These are phyloP conservation scores for Selenicereus undatus DNA, from an alignment of 148 eudicot genomes.

Conservation along the genomic window DNA sequence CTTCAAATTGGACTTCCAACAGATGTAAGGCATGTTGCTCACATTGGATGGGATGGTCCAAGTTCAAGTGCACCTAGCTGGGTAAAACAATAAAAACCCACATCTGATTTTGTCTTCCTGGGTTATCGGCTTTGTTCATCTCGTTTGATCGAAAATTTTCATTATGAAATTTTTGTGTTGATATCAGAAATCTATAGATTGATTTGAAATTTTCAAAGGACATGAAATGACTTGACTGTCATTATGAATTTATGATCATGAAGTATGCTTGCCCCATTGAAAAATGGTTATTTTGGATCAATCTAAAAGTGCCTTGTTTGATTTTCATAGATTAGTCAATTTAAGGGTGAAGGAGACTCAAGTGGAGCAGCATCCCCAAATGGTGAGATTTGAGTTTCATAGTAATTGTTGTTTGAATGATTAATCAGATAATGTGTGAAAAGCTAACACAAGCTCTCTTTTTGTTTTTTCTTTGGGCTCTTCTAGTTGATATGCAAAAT, in stretches of 20 bases:
- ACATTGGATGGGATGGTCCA: slow-evolving; percentile 58
- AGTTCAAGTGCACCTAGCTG: slow-evolving; percentile 46
- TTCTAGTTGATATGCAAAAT: slow-evolving; percentile 13
- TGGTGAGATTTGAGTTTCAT: neutral
- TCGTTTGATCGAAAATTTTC: neutral
- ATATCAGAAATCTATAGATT: no score
- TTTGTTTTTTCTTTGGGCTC: neutral
- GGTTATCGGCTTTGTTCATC: neutral
- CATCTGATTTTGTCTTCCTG: neutral
- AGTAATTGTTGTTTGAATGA: neutral
- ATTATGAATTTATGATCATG: neutral
- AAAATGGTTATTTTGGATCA: neutral
- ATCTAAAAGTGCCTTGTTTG: neutral
- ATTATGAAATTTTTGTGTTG: neutral
- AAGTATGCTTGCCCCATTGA: neutral
- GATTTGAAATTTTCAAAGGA: neutral
- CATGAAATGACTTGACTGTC: neutral
- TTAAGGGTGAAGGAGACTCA: slow-evolving; percentile 16
- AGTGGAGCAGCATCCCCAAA: slow-evolving; percentile 16
- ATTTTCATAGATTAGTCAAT: slow-evolving; percentile 30
- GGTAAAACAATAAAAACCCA: slow-evolving; percentile 24
- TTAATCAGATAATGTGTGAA: neutral
- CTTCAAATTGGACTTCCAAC: slow-evolving; percentile 46
- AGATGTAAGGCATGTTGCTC: slow-evolving; percentile 59
- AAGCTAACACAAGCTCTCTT: neutral